Evolutionary conservation across 371 early-diverging fungal genomes (phyloP), one percentile per base, ranked within the genome.

Genomic region (Apophysomyces ossiformis): DNA sequence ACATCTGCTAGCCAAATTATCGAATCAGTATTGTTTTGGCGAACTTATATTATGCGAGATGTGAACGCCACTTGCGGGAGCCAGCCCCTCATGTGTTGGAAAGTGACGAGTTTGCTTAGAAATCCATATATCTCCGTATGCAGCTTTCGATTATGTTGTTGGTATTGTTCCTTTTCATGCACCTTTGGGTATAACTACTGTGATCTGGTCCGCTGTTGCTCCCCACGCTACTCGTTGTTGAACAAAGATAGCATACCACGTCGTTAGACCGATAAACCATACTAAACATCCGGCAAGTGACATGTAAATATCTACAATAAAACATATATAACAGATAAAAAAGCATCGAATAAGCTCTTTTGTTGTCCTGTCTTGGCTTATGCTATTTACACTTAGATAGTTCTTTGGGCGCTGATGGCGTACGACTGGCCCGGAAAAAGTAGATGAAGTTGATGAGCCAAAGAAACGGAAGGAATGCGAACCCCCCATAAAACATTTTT

Each of bases 381-480:
- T 41, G 1, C 13, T 13, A 1, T 72, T 72, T 85, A 86, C 88
- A 85, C 44, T 75, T 74, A 43, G 76, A 78, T 26, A 87, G 74
- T 58, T 77, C 77, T 11, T 72, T 73, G 16, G 83, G 78, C 35
- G 82, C 74, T 44, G 74, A 63, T 12, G 73, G 65, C 44, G 69
- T 54, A 57, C 69, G 73, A 54, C 57, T 73, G 4, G 79, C 72
- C 7, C 76, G 81, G 69, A 79, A 85, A 56, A 86, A 69, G 60
- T 86, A 86, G n/a, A 85, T 64, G 63, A 85, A 72, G 60, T 88
- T 88, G 54, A 85, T 79, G 15, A 88, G 70, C 88, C 88, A 88
- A 18, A 88, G 73, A 26, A 88, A 72, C 2, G 88, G 88, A 2
- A 88, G 67, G 54, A 88, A 82, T 36, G 81, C 78, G 69, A 86